Evolutionary conservation across 768 basidiomycete genomes (phyloP), one percentile per base, ranked within the genome.

Genomic region (Nidularia sp.): DNA sequence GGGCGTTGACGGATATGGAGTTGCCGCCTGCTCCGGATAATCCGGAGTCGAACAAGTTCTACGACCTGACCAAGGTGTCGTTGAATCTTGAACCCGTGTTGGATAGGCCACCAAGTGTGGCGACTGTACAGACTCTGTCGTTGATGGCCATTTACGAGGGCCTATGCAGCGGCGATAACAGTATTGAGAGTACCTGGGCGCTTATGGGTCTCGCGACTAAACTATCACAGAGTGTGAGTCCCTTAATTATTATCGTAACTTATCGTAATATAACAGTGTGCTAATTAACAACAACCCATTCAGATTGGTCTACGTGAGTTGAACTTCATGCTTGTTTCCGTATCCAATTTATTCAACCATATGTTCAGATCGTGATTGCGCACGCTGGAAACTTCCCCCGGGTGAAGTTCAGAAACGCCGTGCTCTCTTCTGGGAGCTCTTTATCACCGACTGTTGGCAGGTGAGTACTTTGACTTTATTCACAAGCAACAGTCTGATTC

Each of bases 381-480:
- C 85, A 4, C 74, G 86, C 32, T 88, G 85, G 84, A 78, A 80
- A 35, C 64, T 88, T 15, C 56, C 78, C 4, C 75, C 76, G 2
- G 71, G 75, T 1, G 86, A 86, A 59, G 83, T 87, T 4, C 85
- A 88, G 68, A 86, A 86, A 62, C 78, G 86, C 3, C 77, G 86
- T 32, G 78, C 82, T 1, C 62, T 88, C 22, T 88, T 88, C 58
- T 88, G 86, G 86, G 86, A 88, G 54, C 54, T 88, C 31, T 86
- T 85, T 57, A 83, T 86, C 56, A 84, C 85, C 0, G 86, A 88
- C 62, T 81, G 82, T 54, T 88, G 85, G 84, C 84, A 85, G 76
- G 86, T 85, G 53, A 12, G 75, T 58, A 22, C 35, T 44, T 13
- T 41, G 13, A 15, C 10, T 12, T 18, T 49, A 31, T 25, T 31